Conservation (phyloP, 2,329 filamentous ascomycete genomes). For the Pseudogymnoascus sp. region DNA sequence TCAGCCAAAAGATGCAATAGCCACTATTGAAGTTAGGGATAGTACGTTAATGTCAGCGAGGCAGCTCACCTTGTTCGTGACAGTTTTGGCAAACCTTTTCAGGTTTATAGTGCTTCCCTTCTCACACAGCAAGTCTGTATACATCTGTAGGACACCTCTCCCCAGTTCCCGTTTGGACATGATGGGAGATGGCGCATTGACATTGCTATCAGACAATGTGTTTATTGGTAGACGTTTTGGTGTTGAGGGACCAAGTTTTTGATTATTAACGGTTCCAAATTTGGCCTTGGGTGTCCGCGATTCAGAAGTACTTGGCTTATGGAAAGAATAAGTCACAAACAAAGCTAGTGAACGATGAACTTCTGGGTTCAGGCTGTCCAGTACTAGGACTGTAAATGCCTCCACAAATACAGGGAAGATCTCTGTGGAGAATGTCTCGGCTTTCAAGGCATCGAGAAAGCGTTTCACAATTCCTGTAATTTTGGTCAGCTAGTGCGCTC, state of each 20-base stretch:
- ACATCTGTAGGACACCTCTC: slow-evolving; percentile 65
- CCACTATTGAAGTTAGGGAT: slow-evolving; percentile 52
- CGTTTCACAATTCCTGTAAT: slow-evolving; percentile 73
- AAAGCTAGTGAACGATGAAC: slow-evolving; percentile 78
- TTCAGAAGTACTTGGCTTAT: slow-evolving; percentile 43
- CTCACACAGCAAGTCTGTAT: slow-evolving; percentile 68
- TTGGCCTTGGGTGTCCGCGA: slow-evolving; percentile 44
- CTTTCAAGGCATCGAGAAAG: slow-evolving; percentile 81
- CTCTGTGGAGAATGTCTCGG: slow-evolving; percentile 64
- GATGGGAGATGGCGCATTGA: slow-evolving; percentile 31
- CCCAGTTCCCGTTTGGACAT: slow-evolving; percentile 64
- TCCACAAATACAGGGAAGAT: slow-evolving; percentile 67
- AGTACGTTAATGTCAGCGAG: neutral
- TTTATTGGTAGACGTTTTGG: slow-evolving; percentile 25
- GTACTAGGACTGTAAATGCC: slow-evolving; percentile 71
- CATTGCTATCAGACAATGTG: slow-evolving; percentile 24
- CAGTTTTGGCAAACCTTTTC: slow-evolving; percentile 82
- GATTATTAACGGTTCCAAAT: slow-evolving; percentile 37
- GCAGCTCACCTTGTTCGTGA: slow-evolving; percentile 75
- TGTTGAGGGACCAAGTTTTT: slow-evolving; percentile 24
- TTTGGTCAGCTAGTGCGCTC: slow-evolving; percentile 16
- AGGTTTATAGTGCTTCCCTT: slow-evolving; percentile 59
- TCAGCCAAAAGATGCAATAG: slow-evolving; percentile 84
- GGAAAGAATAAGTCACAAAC: slow-evolving; percentile 87
- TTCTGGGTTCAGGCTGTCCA: slow-evolving; percentile 72